Conservation (phyloP, 2,329 filamentous ascomycete species). For the Chrysoporthe puriensis region DNA sequence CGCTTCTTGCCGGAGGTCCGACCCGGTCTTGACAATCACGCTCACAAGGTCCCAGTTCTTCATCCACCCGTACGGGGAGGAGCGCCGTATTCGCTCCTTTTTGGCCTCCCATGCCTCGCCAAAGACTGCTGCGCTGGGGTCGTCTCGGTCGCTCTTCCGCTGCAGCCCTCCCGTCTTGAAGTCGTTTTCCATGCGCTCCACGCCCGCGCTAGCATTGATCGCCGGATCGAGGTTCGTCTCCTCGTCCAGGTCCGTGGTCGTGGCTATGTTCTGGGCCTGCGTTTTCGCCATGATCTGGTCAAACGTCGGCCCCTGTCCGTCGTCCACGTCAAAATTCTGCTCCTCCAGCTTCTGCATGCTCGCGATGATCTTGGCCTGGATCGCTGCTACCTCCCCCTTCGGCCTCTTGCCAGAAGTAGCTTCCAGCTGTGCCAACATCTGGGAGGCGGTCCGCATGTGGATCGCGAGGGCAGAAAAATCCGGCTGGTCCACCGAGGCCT, state of each 20-base stretch:
- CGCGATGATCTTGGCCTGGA: slow-evolving; percentile 83
- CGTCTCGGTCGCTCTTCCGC: slow-evolving; percentile 79
- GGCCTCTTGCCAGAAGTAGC: slow-evolving; percentile 80
- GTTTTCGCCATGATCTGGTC: slow-evolving; percentile 81
- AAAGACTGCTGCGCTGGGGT: slow-evolving; percentile 84
- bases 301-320: slow-evolving; percentile 73
- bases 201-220: slow-evolving; percentile 72
- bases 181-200: slow-evolving; percentile 87
- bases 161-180: slow-evolving; percentile 84
- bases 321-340: slow-evolving; percentile 78
- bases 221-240: slow-evolving; percentile 54
- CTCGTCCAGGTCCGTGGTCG: slow-evolving; percentile 57
- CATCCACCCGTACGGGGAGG: slow-evolving; percentile 83
- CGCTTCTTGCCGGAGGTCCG: slow-evolving; percentile 80
- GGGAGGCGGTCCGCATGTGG: slow-evolving; percentile 84
- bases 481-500: slow-evolving; percentile 66
- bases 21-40: slow-evolving; percentile 86
- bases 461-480: slow-evolving; percentile 83
- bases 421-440: slow-evolving; percentile 85
- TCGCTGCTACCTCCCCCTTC: slow-evolving; percentile 79
- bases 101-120: slow-evolving; percentile 86
- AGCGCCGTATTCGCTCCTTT: slow-evolving; percentile 80
- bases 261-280: slow-evolving; percentile 54
- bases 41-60: slow-evolving; percentile 88
- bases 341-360: slow-evolving; percentile 89